Conservation (phyloP, 371 early-diverging fungal species). For the Apophysomyces variabilis region DNA sequence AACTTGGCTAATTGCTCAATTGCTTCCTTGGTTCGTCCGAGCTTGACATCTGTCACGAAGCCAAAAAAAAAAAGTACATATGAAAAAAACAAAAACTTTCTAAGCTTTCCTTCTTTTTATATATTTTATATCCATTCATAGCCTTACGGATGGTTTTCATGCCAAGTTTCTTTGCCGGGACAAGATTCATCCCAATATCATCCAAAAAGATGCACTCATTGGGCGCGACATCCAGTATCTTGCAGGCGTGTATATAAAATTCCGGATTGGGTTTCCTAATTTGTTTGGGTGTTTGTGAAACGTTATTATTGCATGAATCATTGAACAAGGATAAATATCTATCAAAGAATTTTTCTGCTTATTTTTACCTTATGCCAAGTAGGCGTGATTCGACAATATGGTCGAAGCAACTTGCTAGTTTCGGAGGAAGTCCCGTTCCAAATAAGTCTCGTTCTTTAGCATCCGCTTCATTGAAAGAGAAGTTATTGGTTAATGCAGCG, state of each 20-base stretch:
- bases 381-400: conserved; percentile 50
- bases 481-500: conserved; percentile 85
- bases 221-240: conserved; percentile 61
- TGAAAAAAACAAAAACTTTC: background rate
- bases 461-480: conserved; percentile 57
- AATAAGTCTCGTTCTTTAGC: conserved; percentile 38
- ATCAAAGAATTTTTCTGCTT: background rate
- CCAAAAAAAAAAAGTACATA: conserved; percentile 13
- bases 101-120: background rate
- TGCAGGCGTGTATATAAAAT: conserved; percentile 67
- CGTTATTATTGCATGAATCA: background rate
- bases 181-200: conserved; percentile 78
- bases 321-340: background rate
- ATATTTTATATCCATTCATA: background rate
- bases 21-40: conserved; percentile 65
- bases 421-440: conserved; percentile 36
- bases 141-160: conserved; percentile 66
- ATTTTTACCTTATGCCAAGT: conserved; percentile 39
- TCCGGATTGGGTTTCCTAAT: conserved; percentile 73
- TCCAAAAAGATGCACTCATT: conserved; percentile 72
- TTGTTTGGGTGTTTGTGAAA: background rate
- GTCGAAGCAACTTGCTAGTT: conserved; percentile 48
- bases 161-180: conserved; percentile 66
- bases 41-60: conserved; percentile 50
- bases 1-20: conserved; percentile 53